Evolutionary conservation across 768 basidiomycete genomes (phyloP), one percentile per base, ranked within the genome.

Genomic region (Leccinum pellstonianum): DNA sequence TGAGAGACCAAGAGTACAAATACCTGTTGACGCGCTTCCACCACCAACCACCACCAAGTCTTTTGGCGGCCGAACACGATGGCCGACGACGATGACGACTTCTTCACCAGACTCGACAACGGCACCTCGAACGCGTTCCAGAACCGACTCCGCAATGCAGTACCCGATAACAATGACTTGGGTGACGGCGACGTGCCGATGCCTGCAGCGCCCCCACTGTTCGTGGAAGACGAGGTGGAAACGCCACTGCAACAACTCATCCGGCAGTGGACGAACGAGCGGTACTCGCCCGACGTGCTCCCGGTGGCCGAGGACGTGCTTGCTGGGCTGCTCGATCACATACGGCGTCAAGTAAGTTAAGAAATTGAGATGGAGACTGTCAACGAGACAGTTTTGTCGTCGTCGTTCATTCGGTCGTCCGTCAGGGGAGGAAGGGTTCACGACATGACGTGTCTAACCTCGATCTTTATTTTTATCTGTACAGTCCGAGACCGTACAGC

Each of bases 211-310:
- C 71, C 62, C 14, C 62, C 70, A 0, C 59, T 66, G 33, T 64
- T 76, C 38, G 68, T 70, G 29, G 77, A 76, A 14, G 76, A 75
- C 19, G 74, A 73, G 6, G 73, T 76, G 4, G 84, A 86, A 58
- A 86, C 87, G 5, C 83, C 85, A 0, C 73, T 93, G 2, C 83
- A 90, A 48, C 79, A 84, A 62, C 81, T 94, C 50, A 88, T 85
- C 52, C 82, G 90, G 31, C 87, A 90, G 65, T 94, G 92, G 92
- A 85, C 87, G 79, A 90, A 93, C 77, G 92, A 94, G 66, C 78
- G 92, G 48, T 85, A 90, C 64, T 83, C 89, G 7, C 92, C 91
- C 2, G 91, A 93, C 66, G 82, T 94, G 25, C 76, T 94, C 25
- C 84, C 87, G 8, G 83, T 84, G 3, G 89, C 90, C 60, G 89